Conservation (phyloP, 768 basidiomycete genomes). For the Agaricus subrufescens region DNA sequence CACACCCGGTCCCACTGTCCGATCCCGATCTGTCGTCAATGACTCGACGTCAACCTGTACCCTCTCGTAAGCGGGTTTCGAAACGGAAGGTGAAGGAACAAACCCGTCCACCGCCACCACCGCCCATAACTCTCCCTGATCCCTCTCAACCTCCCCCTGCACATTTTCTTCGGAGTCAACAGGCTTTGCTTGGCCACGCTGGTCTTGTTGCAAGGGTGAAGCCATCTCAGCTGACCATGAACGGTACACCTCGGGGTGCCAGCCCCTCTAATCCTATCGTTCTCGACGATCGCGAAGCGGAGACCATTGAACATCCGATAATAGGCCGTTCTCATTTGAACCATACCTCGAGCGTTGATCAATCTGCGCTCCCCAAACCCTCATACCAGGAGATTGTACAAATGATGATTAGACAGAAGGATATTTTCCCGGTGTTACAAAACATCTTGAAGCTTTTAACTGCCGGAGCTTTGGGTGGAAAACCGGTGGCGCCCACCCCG, state of each 20-base stretch:
- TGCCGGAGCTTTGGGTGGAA: constrained; percentile 19
- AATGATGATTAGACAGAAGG: constrained; percentile 57
- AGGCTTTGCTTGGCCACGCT: constrained; percentile 66
- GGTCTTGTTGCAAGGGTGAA: constrained; percentile 66
- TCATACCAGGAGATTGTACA: constrained; percentile 55
- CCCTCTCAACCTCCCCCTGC: constrained; percentile 56
- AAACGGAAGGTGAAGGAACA: constrained; percentile 29
- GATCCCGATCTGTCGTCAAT: constrained; percentile 14
- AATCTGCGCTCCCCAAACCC: constrained; percentile 41
- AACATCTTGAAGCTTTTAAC: constrained; percentile 56
- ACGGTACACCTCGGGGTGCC: constrained; percentile 40
- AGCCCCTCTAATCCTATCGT: constrained; percentile 65
- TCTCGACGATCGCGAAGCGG: constrained; percentile 52
- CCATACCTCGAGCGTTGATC: constrained; percentile 28
- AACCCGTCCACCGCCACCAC: constrained; percentile 43
- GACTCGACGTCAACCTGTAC: constrained; percentile 15
- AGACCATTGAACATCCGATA: constrained; percentile 19
- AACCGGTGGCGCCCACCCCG: neutral
- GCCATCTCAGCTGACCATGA: constrained; percentile 45
- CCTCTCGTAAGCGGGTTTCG: constrained; percentile 30
- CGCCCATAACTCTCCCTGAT: constrained; percentile 59
- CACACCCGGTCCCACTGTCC: constrained; percentile 11
- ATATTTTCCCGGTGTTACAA: constrained; percentile 62
- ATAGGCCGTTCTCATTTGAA: neutral
- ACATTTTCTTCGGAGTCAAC: constrained; percentile 71